Percentiles rank a stretch among this genome's conserved stretches.
Evolutionary conservation across 768 basidiomycete species (phyloP).

Genomic region (Collybia sordida): DNA sequence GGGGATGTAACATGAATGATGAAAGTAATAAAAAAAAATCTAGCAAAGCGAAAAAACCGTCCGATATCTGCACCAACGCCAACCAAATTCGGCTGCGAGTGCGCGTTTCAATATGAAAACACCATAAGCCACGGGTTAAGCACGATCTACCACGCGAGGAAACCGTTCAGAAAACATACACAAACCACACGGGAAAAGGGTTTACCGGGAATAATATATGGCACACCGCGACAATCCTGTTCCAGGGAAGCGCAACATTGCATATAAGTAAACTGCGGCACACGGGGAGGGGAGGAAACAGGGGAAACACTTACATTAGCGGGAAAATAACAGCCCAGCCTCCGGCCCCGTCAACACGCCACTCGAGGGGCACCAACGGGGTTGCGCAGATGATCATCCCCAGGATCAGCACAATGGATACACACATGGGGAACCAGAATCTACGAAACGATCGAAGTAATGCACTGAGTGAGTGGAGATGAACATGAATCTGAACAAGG

Average conservation of each 20-base stretch:
- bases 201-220: slow-evolving; percentile 74
- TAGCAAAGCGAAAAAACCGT: no score
- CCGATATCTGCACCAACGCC: no score
- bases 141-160: slow-evolving; percentile 31
- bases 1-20: no score
- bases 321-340: slow-evolving; percentile 80
- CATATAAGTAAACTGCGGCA: slow-evolving; percentile 22
- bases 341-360: slow-evolving; percentile 49
- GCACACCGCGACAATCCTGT: slow-evolving; percentile 59
- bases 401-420: slow-evolving; percentile 54
- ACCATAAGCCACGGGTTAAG: slow-evolving; percentile 59
- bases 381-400: slow-evolving; percentile 56
- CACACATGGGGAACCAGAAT: slow-evolving; percentile 57
- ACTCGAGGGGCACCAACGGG: slow-evolving; percentile 50
- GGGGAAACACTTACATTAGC: slow-evolving; percentile 40
- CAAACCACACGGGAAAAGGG: background rate
- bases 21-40: no score
- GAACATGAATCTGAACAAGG: slow-evolving; percentile 13
- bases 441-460: slow-evolving; percentile 36
- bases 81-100: no score
- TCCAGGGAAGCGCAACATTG: slow-evolving; percentile 32
- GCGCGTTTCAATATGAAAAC: slow-evolving; percentile 51
- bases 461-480: slow-evolving; percentile 24
- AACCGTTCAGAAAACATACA: slow-evolving; percentile 5
- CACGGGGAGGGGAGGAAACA: slow-evolving; percentile 1